Conservation (phyloP, 805 yeast genomes). For the Yarrowia yakushimensis region DNA sequence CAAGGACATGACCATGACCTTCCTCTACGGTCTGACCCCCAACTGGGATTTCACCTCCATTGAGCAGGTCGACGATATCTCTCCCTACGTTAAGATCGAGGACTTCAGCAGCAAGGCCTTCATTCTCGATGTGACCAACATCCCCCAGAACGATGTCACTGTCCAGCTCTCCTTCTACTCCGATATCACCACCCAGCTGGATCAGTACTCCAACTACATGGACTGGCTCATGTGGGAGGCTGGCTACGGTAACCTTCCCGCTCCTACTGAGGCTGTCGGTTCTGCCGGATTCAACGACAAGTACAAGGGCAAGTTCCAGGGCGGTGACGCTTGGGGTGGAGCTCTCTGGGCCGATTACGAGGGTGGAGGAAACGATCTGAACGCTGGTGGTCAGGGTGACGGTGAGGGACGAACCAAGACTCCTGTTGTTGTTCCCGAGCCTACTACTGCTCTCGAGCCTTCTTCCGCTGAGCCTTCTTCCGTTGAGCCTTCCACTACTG, state of each 20-base stretch:
- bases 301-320: neutral
- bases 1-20: neutral
- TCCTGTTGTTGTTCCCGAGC: neutral
- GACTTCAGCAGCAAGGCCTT: neutral
- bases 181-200: neutral
- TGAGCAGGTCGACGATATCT: neutral
- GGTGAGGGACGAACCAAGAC: conserved; percentile 6
- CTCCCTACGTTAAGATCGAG: neutral
- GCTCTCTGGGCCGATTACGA: neutral
- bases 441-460: neutral
- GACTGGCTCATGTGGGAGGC: conserved; percentile 5
- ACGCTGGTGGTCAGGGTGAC: conserved; percentile 21
- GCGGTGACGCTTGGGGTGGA: neutral
- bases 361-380: neutral
- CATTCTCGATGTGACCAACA: neutral
- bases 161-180: conserved; percentile 7
- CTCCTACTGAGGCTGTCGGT: neutral
- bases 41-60: neutral
- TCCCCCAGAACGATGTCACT: neutral
- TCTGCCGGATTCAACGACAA: neutral
- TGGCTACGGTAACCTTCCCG: neutral
- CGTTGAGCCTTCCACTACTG: neutral
- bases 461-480: neutral
- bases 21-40: neutral
- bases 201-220: neutral